Evolutionary conservation across 2,329 filamentous ascomycete genomes (phyloP).

Genomic region (Trichoderma oligosporum): DNA sequence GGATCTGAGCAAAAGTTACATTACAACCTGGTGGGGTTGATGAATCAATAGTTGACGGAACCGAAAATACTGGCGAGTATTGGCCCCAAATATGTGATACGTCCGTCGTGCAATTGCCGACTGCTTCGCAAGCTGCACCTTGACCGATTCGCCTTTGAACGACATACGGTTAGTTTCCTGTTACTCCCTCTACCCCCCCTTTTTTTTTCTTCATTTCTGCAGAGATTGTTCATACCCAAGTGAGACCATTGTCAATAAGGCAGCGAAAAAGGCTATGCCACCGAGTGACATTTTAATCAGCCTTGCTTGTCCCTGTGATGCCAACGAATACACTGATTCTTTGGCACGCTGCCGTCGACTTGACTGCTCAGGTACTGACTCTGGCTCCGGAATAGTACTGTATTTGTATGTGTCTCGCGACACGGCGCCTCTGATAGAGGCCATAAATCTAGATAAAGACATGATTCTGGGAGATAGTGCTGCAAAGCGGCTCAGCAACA

Average conservation of each 20-base stretch:
- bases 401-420: conserved; percentile 29
- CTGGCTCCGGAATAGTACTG: conserved; percentile 26
- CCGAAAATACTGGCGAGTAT: conserved; percentile 80
- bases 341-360: neutral
- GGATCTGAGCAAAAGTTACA: conserved; percentile 73
- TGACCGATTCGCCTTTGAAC: neutral
- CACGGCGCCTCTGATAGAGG: conserved; percentile 23
- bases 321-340: neutral
- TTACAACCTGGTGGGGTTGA: conserved; percentile 64
- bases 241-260: conserved; percentile 20
- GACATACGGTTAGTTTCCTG: neutral
- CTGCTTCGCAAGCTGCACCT: conserved; percentile 25
- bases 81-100: conserved; percentile 76
- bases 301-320: conserved; percentile 10
- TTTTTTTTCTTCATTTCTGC: neutral
- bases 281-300: conserved; percentile 22
- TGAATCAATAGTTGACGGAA: conserved; percentile 61
- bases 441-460: conserved; percentile 18
- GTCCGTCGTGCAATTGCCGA: conserved; percentile 49
- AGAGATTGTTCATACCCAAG: conserved; percentile 21
- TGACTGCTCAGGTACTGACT: neutral
- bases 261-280: conserved; percentile 20
- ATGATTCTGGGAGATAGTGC: neutral
- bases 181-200: neutral
- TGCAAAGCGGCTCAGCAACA: neutral